These are phyloP conservation scores for Chaetomiaceae sp. DNA, from an alignment of 2,329 filamentous ascomycete species.

Conservation along the genomic window DNA sequence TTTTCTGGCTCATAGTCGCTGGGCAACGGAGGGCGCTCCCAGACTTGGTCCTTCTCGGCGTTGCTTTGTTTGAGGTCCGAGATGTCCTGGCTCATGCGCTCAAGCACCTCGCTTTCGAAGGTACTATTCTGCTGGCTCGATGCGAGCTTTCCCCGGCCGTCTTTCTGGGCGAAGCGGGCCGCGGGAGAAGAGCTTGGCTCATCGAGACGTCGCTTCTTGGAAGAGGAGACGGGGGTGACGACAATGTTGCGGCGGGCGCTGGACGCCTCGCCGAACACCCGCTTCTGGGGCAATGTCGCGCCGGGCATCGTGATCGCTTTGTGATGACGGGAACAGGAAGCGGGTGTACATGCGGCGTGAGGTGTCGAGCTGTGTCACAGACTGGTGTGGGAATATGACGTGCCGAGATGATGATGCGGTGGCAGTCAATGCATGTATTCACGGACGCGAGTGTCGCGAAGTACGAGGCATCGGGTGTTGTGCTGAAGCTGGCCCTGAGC, in stretches of 20 bases:
- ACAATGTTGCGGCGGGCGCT: constrained; percentile 57
- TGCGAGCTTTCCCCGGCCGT: constrained; percentile 48
- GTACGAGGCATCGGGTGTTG: too few relatives aligned
- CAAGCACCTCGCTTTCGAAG: constrained; percentile 89
- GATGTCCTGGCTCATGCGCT: constrained; percentile 94
- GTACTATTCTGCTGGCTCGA: constrained; percentile 81
- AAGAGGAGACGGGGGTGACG: constrained; percentile 45
- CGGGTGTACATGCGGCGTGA: not conserved
- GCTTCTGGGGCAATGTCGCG: constrained; percentile 59
- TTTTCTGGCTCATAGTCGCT: constrained; percentile 47
- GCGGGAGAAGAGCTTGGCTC: constrained; percentile 49
- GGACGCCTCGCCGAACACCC: constrained; percentile 62
- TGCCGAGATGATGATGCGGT: too few relatives aligned
- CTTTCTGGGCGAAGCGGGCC: constrained; percentile 54
- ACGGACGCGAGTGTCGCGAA: too few relatives aligned
- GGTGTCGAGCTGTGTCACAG: too few relatives aligned
- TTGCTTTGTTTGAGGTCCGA: constrained; percentile 78
- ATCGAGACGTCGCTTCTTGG: constrained; percentile 83
- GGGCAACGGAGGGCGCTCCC: constrained; percentile 56
- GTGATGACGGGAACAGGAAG: not conserved
- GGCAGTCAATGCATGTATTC: too few relatives aligned
- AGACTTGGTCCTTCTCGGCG: constrained; percentile 87
- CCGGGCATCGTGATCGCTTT: constrained; percentile 24
- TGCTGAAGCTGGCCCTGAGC: not conserved
- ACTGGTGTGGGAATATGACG: too few relatives aligned